Evolutionary conservation across 1,284 basidiomycete species (phyloP).

Genomic region (Puccinia hordei): DNA sequence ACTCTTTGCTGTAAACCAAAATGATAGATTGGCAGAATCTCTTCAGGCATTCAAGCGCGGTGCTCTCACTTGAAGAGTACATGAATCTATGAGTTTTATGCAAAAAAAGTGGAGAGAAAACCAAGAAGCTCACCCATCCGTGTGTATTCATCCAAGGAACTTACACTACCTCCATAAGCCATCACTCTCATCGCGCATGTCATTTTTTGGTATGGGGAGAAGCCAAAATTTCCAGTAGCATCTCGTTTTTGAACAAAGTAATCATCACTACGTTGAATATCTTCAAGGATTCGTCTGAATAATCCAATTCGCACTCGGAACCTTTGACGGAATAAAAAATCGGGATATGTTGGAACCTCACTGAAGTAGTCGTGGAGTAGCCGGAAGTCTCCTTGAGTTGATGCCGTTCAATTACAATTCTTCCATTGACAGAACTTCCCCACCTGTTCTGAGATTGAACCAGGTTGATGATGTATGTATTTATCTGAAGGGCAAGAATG

Average conservation of each 20-base stretch:
- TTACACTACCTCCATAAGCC: conserved; percentile 13
- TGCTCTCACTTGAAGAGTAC: conserved; percentile 20
- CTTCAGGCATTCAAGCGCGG: too few relatives aligned
- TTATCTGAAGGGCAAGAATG: too few relatives aligned
- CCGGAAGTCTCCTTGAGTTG: not conserved
- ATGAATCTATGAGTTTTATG: not conserved
- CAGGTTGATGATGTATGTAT: too few relatives aligned
- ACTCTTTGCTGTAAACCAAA: not conserved
- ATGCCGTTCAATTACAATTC: not conserved
- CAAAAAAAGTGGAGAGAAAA: too few relatives aligned
- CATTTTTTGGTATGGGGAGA: not conserved
- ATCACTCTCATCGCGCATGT: conserved; percentile 8
- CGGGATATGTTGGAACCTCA: not conserved
- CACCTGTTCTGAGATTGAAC: not conserved
- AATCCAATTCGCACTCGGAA: conserved; percentile 3
- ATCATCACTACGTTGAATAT: too few relatives aligned
- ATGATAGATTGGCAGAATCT: conserved; percentile 2
- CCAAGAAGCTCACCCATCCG: conserved; percentile 14
- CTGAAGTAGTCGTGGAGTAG: conserved; percentile 9
- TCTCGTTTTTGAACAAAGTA: conserved; percentile 20
- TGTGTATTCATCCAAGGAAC: not conserved
- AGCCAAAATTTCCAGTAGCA: conserved; percentile 5
- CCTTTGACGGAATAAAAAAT: not conserved
- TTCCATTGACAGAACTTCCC: not conserved
- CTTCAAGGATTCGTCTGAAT: conserved; percentile 4